Base-by-base conservation (phyloP, 225 moss, liverwort and hornwort species). In the Neckera pumila region DNA sequence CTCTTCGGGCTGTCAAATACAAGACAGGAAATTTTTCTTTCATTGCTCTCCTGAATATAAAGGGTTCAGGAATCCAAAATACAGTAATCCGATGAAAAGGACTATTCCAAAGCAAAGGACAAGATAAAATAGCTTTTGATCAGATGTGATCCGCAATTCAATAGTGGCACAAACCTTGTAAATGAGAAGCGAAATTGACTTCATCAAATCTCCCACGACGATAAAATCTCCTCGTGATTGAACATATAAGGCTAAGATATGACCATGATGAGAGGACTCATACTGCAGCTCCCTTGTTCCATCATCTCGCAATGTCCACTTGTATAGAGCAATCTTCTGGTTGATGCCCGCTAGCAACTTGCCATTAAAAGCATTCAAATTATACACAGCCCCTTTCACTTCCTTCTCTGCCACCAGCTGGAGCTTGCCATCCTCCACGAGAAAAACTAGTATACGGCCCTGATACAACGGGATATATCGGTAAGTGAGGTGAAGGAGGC, bases 161-260 rank as follows among this genome's bases (percentile, higher is more conserved):
- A 28, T 8, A 74, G 61, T 54, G 76, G 84, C 60, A 88, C 85
- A 83, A n/a, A 97, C 97, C 98, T 98, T 98, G 90, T 97, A 97
- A 86, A 98, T 98, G 57, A 98, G 95, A 30, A 98, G 95, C 80
- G 98, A 98, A 65, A 98, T 96, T 61, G 98, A 98, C 85, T 97
- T 97, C 98, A 97, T 98, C 88, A 98, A 88, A 92, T 98, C 98
- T 74, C 98, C 98, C 73, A 97, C 97, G 56, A 98, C 96, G 60
- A 98, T 96, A 87, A 98, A 98, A 80, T 98, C 97, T 61, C 98
- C 98, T 85, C 97, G 94, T 82, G 98, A 97, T 89, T 98, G 98
- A 64, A 98, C 97, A 83, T 93, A 96, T 18, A 98, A 92, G 17
- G 98, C 98, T 88, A 97, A 89, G 82, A 98, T 98, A 80, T 98